Evolutionary conservation across 371 early-diverging fungal species (phyloP).

Genomic region (Ordospora pajunii): DNA sequence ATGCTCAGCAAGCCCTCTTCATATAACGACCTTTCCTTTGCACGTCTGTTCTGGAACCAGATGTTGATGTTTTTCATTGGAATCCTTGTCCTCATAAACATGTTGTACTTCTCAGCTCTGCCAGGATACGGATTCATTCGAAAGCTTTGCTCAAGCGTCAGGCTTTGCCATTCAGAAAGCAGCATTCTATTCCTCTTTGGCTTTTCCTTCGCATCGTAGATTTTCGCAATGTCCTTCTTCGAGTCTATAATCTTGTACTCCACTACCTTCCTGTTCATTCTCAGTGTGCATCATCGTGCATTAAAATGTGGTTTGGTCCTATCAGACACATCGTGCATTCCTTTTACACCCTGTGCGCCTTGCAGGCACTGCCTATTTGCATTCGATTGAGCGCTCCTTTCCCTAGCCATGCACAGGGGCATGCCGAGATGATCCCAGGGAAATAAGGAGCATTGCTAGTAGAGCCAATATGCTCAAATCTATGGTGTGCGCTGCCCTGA

Average conservation of each 20-base stretch:
- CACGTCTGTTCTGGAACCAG: constrained; percentile 59
- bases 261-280: not conserved
- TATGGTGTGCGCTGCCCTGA: not conserved
- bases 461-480: not conserved
- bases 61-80: constrained; percentile 51
- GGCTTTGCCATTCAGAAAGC: not conserved
- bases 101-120: not conserved
- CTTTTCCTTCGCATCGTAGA: not conserved
- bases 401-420: constrained; percentile 2
- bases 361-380: no score
- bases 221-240: not conserved
- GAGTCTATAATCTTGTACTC: not conserved
- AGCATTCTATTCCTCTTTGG: not conserved
- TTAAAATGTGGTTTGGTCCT: no score
- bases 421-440: not conserved
- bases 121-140: not conserved
- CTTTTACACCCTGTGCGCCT: no score
- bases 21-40: constrained; percentile 43
- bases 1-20: not conserved
- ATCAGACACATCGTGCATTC: no score
- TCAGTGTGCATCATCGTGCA: no score
- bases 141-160: not conserved
- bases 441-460: not conserved
- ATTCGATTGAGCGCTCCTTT: not conserved
- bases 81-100: constrained; percentile 13